Evolutionary conservation across 305 asterid genomes (phyloP).

Genomic region (Fraxinus velutina): DNA sequence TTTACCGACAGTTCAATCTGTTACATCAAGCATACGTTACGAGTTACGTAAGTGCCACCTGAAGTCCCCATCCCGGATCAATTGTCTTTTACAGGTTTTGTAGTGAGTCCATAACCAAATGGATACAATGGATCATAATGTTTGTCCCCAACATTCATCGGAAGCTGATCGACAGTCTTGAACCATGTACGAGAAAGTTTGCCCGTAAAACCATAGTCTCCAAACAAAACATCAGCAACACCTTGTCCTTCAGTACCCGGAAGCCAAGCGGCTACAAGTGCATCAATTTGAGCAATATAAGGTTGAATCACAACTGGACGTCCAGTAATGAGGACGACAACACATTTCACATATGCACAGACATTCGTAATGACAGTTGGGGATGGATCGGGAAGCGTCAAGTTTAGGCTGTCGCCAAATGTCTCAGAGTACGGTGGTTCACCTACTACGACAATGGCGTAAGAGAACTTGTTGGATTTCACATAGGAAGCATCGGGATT

Average conservation of each 20-base stretch:
- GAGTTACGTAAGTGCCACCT: not conserved
- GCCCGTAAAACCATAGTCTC: constrained; percentile 56
- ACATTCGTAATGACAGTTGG: constrained; percentile 39
- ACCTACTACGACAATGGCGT: constrained; percentile 58
- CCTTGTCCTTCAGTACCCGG: constrained; percentile 68
- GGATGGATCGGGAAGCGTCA: constrained; percentile 46
- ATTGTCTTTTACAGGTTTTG: constrained; percentile 21
- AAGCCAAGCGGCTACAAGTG: constrained; percentile 65
- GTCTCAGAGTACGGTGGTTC: constrained; percentile 56
- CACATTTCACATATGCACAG: constrained; percentile 46
- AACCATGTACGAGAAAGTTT: constrained; percentile 57
- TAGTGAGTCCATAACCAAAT: constrained; percentile 50
- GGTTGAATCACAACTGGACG: constrained; percentile 55
- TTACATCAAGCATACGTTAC: not conserved
- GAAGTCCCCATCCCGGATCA: not conserved
- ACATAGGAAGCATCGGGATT: constrained; percentile 36
- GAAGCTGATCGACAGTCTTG: constrained; percentile 59
- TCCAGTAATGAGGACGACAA: constrained; percentile 49
- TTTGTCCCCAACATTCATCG: constrained; percentile 53
- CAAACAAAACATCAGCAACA: constrained; percentile 54
- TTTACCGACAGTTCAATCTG: not conserved
- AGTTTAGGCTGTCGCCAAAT: constrained; percentile 46
- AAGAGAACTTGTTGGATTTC: constrained; percentile 37
- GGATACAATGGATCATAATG: constrained; percentile 54
- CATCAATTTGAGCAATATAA: constrained; percentile 44